Evolutionary conservation across 148 eudicot species (phyloP).

Genomic region (Tetragonia tetragonoides): DNA sequence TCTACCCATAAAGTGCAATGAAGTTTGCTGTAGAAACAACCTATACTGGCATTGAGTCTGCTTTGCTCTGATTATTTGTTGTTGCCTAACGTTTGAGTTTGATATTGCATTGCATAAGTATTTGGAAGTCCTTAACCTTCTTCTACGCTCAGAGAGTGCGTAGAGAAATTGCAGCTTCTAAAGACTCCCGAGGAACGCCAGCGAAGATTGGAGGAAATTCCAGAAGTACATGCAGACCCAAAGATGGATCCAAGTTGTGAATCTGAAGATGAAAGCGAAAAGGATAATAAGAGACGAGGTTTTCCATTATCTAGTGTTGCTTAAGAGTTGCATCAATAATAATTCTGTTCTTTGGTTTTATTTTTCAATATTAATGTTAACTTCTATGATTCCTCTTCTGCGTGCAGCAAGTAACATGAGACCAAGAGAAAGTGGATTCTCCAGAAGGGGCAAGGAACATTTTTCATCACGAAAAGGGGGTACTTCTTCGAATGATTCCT

Average conservation of each 20-base stretch:
- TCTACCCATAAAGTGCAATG: too few relatives aligned
- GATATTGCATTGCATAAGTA: neutral
- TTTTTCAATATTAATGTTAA: neutral
- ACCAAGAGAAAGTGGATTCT: slow-evolving; percentile 46
- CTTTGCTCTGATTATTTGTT: slow-evolving; percentile 1
- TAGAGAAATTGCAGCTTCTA: slow-evolving; percentile 85
- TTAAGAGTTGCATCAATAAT: slow-evolving; percentile 2
- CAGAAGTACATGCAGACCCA: slow-evolving; percentile 88
- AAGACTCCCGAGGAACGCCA: slow-evolving; percentile 94
- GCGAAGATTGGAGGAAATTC: slow-evolving; percentile 84
- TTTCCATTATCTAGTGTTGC: slow-evolving; percentile 4
- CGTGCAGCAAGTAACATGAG: slow-evolving; percentile 50
- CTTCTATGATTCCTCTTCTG: neutral
- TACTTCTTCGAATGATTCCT: slow-evolving; percentile 50
- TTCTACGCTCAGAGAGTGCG: slow-evolving; percentile 90
- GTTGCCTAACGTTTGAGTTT: neutral
- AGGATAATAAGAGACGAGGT: slow-evolving; percentile 66
- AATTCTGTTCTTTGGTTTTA: too few relatives aligned
- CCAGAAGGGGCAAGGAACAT: slow-evolving; percentile 57
- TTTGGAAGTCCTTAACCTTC: slow-evolving; percentile 57
- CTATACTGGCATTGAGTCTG: too few relatives aligned
- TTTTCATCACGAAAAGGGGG: slow-evolving; percentile 61
- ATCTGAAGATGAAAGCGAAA: slow-evolving; percentile 73
- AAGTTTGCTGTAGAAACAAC: too few relatives aligned
- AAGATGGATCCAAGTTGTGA: slow-evolving; percentile 89